Evolutionary conservation across 345 rosid species (phyloP), one percentile per base, ranked within the genome.

Genomic region (Salix udensis): DNA sequence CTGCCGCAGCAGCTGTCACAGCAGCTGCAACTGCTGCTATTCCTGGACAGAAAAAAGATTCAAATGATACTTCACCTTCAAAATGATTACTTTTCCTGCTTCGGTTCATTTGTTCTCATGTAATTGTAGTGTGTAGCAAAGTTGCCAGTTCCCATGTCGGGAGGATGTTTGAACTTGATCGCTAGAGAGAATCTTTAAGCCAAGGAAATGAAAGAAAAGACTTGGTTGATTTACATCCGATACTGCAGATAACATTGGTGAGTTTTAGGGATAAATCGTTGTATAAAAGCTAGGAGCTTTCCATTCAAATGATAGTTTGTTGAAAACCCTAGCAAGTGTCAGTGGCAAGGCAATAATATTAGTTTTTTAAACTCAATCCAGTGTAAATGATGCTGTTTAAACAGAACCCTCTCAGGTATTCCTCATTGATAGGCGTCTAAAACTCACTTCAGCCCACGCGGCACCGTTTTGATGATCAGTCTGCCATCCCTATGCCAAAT

Each of bases 1-100:
- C 92, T 19, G 97, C 97, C 0, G 94, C 96, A 1, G 85, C 93
- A 24, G 96, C 98, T 55, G 86, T 94, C 89, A 85, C 94, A 0
- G 86, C 84, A 19, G 95, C 97, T 40, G 98, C 98, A 39, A 75
- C 88, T 0, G 96, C 97, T 1, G 94, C 97, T 10, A 74, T 92
- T 76, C 30, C 88, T 3, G 89, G 90, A 55, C 76, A 94, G 7
- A 90, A 87, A 75, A 84, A 83, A 55, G 96, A 94, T 74, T 79
- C 70, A 40, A 84, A 88, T 50, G 90, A 89, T 72, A 77, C 67
- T 48, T 75, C 91, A 23, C 82, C 91, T 65, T 64, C 77, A 60
- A 80, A 88, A 73, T 88, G 72, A 80, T 46, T 28, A 55, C 34
- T 36, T 42, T 37, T 46, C 4, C 23, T n/a, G 23, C 16, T 14